Evolutionary conservation across 768 basidiomycete genomes (phyloP).

Genomic region (Sporobolomyces phaffii): DNA sequence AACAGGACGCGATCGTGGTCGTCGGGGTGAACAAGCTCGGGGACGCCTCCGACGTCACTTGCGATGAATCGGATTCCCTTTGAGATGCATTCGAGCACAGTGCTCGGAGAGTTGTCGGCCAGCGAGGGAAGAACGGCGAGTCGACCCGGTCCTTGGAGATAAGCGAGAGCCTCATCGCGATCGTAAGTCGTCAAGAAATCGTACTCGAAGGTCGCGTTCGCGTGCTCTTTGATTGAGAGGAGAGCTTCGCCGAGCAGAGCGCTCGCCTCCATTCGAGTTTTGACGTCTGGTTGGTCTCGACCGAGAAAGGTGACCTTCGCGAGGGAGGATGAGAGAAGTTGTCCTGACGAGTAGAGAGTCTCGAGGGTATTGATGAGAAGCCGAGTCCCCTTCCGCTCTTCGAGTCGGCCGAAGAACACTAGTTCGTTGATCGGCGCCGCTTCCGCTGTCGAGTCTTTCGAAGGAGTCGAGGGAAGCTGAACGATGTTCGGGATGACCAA

Average conservation of each 20-base stretch:
- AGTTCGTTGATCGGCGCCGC: conserved; percentile 22
- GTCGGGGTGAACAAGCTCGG: conserved; percentile 28
- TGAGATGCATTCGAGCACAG: conserved; percentile 38
- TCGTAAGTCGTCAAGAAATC: conserved; percentile 19
- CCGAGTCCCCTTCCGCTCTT: conserved; percentile 35
- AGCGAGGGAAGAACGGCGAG: conserved; percentile 38
- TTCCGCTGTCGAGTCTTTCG: background rate
- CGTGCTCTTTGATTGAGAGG: conserved; percentile 23
- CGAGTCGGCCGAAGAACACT: conserved; percentile 39
- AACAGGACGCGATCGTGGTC: conserved; percentile 17
- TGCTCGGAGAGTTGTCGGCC: conserved; percentile 38
- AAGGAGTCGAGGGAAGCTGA: background rate
- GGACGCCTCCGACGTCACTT: conserved; percentile 30
- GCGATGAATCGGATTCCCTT: conserved; percentile 31
- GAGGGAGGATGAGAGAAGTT: background rate
- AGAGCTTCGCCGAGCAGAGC: conserved; percentile 19
- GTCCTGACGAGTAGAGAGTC: background rate
- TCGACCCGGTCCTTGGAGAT: conserved; percentile 21
- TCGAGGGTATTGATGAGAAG: conserved; percentile 30
- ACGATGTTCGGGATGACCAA: conserved; percentile 37
- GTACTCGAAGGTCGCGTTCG: conserved; percentile 26
- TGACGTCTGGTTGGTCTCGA: conserved; percentile 31
- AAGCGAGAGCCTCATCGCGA: conserved; percentile 29
- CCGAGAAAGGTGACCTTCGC: conserved; percentile 31
- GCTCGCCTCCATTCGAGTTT: conserved; percentile 19